Conservation (phyloP, 768 basidiomycete genomes). For the Coprinopsis cinerea region DNA sequence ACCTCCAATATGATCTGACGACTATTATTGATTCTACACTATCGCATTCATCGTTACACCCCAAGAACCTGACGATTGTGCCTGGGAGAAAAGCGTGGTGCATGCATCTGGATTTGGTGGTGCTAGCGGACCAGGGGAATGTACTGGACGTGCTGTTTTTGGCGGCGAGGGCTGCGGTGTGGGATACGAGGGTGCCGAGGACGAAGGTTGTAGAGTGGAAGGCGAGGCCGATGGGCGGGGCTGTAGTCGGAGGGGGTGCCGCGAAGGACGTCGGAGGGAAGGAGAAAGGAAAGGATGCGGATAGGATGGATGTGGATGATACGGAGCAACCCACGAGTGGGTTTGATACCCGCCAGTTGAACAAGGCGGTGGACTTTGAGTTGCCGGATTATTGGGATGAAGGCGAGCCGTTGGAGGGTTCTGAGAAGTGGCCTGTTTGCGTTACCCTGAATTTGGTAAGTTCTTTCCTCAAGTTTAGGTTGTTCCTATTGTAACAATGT, state of each 20-base stretch:
- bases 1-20: slow-evolving; percentile 70
- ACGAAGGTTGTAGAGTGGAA: slow-evolving; percentile 70
- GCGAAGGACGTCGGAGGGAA: too few relatives aligned
- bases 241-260: too few relatives aligned
- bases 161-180: slow-evolving; percentile 72
- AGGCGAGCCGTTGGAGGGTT: slow-evolving; percentile 57
- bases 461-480: slow-evolving; percentile 13
- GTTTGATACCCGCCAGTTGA: slow-evolving; percentile 50
- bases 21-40: slow-evolving; percentile 58
- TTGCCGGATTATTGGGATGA: slow-evolving; percentile 86
- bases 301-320: slow-evolving; percentile 55
- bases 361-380: slow-evolving; percentile 72
- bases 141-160: slow-evolving; percentile 73
- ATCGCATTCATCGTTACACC: slow-evolving; percentile 60
- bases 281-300: slow-evolving; percentile 27
- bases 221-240: slow-evolving; percentile 23
- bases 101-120: slow-evolving; percentile 67
- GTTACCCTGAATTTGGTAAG: slow-evolving; percentile 74
- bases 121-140: slow-evolving; percentile 73
- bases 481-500: not conserved
- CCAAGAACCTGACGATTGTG: slow-evolving; percentile 51
- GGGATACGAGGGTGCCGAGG: slow-evolving; percentile 74
- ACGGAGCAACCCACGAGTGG: slow-evolving; percentile 43
- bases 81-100: slow-evolving; percentile 44
- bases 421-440: slow-evolving; percentile 68